Evolutionary conservation across 1,284 basidiomycete species (phyloP).

Genomic region (Rhodotorula glutinis): DNA sequence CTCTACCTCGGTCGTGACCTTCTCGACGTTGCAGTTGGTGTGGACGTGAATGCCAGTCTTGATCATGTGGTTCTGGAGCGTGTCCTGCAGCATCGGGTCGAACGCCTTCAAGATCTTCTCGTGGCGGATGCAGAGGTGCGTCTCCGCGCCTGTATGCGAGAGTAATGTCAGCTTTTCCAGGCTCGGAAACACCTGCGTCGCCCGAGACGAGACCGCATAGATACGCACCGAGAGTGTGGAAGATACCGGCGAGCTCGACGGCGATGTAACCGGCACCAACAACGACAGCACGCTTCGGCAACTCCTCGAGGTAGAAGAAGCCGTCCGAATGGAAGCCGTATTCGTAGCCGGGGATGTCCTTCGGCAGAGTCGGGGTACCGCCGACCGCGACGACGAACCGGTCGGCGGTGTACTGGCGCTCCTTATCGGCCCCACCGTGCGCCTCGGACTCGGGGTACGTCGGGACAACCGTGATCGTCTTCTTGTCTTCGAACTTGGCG

Average conservation of each 20-base stretch:
- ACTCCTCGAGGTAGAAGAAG: conserved; percentile 87
- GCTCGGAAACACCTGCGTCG: too few relatives aligned
- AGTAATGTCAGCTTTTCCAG: background rate
- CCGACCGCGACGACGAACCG: conserved; percentile 82
- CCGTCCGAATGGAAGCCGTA: conserved; percentile 92
- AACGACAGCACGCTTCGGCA: conserved; percentile 89
- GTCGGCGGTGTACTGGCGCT: conserved; percentile 53
- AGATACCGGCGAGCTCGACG: conserved; percentile 80
- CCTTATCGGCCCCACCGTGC: conserved; percentile 35
- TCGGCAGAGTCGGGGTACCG: conserved; percentile 76
- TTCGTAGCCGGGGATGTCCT: conserved; percentile 84
- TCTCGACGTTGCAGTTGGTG: conserved; percentile 69
- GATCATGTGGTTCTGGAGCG: conserved; percentile 89
- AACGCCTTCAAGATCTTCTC: conserved; percentile 89
- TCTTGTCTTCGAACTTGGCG: conserved; percentile 59
- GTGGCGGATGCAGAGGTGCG: conserved; percentile 84
- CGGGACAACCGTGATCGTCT: conserved; percentile 43
- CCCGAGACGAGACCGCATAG: background rate
- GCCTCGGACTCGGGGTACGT: conserved; percentile 39
- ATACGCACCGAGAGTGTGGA: conserved; percentile 58
- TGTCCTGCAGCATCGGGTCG: conserved; percentile 81
- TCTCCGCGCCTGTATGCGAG: conserved; percentile 68
- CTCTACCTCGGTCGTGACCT: conserved; percentile 60
- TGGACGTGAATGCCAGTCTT: conserved; percentile 86
- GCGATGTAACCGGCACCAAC: conserved; percentile 97